Conservation (phyloP, 306 rosid genomes). For the Coriaria nepalensis region DNA sequence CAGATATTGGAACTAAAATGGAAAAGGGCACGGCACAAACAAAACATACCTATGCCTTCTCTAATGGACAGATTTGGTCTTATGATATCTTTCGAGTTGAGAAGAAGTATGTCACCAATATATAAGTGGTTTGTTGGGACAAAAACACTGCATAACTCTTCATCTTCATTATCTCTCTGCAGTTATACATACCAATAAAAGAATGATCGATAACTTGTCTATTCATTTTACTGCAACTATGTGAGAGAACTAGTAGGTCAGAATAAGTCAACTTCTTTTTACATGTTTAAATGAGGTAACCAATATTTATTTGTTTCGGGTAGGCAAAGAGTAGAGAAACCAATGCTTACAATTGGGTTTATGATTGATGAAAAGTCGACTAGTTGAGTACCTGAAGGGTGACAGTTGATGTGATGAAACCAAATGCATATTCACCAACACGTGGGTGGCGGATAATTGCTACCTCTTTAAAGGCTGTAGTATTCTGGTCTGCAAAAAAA, state of each 20-base stretch:
- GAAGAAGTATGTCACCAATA: slow-evolving; percentile 72
- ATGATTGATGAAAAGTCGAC: too few species aligned
- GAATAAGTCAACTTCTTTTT: too few species aligned
- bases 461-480: slow-evolving; percentile 86
- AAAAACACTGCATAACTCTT: slow-evolving; percentile 81
- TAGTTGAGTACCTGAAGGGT: slow-evolving; percentile 48
- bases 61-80: slow-evolving; percentile 84
- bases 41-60: slow-evolving; percentile 74
- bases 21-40: background rate
- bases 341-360: background rate
- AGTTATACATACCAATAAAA: slow-evolving; percentile 6
- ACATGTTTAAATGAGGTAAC: too few species aligned
- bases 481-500: slow-evolving; percentile 64
- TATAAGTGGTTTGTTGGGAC: slow-evolving; percentile 86
- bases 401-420: slow-evolving; percentile 84
- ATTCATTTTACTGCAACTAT: too few species aligned
- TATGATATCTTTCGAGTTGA: slow-evolving; percentile 61
- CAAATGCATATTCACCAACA: slow-evolving; percentile 93
- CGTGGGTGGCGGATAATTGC: slow-evolving; percentile 87
- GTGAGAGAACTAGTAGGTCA: too few species aligned
- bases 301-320: too few species aligned
- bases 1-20: background rate
- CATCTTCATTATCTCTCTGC: slow-evolving; percentile 73
- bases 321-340: background rate
- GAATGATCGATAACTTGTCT: background rate